A percentile compares a stretch with the other conserved stretches of the same genome.
phyloP scores from a whole-genome alignment of 192 early-diverging fungal genomes.

The Coemansia brasiliensis region DNA sequence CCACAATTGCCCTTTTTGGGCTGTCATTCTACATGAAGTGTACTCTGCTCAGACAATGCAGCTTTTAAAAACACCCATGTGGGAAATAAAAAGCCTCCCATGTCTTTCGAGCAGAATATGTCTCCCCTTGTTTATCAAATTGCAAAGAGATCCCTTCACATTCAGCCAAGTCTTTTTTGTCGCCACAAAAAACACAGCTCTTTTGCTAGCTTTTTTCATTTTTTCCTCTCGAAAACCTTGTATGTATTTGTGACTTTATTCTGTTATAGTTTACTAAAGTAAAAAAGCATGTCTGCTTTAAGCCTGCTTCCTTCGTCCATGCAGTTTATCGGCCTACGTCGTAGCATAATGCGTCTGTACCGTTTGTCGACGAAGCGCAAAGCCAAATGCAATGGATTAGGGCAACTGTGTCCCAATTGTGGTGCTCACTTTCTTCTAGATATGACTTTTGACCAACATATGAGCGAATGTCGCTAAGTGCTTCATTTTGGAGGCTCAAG shows the following conservation, averaged over 20 bases:
- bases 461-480: conserved; percentile 41
- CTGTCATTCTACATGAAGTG: no score
- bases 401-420: conserved; percentile 51
- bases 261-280: background rate
- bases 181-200: background rate
- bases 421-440: conserved; percentile 51
- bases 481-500: background rate
- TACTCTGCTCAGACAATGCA: no score
- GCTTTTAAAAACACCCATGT: no score
- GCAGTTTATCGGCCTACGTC: conserved; percentile 38
- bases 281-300: conserved; percentile 27
- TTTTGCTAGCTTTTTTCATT: no score
- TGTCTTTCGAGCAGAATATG: no score
- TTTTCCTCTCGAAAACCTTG: no score
- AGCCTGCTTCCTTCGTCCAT: conserved; percentile 44
- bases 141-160: no score
- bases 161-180: background rate
- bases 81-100: no score
- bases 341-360: conserved; percentile 46
- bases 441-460: conserved; percentile 52
- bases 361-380: conserved; percentile 38
- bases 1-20: background rate
- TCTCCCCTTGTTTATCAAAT: background rate
- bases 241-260: background rate
- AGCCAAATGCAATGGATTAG: conserved; percentile 45